Conservation (phyloP, 2,329 filamentous ascomycete genomes). For the Diaporthe amygdali region DNA sequence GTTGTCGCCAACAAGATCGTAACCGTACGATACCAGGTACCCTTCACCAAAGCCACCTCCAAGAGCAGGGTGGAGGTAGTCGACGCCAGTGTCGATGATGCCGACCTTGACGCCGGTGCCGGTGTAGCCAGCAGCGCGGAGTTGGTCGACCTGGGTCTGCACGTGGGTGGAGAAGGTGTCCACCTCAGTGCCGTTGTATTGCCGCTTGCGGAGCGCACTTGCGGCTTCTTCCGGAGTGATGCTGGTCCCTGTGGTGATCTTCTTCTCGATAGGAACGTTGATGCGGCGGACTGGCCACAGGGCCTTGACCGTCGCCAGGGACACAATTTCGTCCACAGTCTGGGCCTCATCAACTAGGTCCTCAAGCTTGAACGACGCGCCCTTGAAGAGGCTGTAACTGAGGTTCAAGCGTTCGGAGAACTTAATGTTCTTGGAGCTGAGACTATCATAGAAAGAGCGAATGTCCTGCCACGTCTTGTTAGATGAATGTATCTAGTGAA, state of each 20-base stretch:
- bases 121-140: constrained; percentile 38
- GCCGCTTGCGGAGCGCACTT: neutral
- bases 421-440: constrained; percentile 24
- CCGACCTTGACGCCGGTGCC: constrained; percentile 39
- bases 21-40: constrained; percentile 18
- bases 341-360: constrained; percentile 17
- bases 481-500: neutral
- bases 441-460: constrained; percentile 26
- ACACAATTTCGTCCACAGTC: constrained; percentile 29
- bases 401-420: constrained; percentile 27
- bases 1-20: constrained; percentile 15
- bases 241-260: neutral
- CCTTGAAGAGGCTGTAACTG: constrained; percentile 31
- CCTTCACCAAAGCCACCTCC: constrained; percentile 44
- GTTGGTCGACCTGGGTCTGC: constrained; percentile 35
- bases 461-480: constrained; percentile 8
- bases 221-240: neutral
- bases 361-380: constrained; percentile 28
- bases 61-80: constrained; percentile 46
- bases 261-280: constrained; percentile 15
- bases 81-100: constrained; percentile 43
- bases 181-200: neutral
- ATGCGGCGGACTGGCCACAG: constrained; percentile 36
- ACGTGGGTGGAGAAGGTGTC: constrained; percentile 33
- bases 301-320: constrained; percentile 31